A percentile compares a stretch with the other conserved stretches of the same genome.
Conservation (phyloP, 2,329 filamentous ascomycete genomes). For the Trichoderma harzianum region DNA sequence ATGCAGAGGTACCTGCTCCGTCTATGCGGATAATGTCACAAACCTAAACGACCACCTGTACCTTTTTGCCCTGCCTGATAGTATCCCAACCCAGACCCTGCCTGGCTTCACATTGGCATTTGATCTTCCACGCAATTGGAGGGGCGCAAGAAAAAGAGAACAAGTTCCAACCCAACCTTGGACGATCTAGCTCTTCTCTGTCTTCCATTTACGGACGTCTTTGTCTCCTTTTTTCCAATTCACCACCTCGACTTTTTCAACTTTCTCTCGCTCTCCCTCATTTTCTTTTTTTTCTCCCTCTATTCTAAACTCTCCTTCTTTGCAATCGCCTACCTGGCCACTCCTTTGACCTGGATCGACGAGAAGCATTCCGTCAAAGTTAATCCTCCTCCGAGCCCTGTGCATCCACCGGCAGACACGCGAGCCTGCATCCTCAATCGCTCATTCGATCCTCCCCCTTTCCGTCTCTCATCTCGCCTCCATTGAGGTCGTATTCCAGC, state of each 20-base stretch:
- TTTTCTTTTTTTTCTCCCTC: neutral
- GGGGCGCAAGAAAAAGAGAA: neutral
- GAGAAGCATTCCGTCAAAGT: conserved; percentile 13
- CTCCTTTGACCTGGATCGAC: neutral
- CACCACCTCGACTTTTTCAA: neutral
- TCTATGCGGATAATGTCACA: neutral
- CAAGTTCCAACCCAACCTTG: neutral
- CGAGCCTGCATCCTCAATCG: conserved; percentile 10
- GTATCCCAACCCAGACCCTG: neutral
- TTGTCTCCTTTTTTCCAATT: neutral
- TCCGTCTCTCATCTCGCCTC: neutral
- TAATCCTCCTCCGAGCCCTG: conserved; percentile 14
- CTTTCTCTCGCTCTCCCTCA: neutral
- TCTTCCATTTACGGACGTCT: neutral
- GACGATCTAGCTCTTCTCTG: neutral
- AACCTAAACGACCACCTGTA: neutral
- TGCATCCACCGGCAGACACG: conserved; percentile 14
- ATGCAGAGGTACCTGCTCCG: neutral
- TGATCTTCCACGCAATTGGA: neutral
- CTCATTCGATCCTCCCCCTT: conserved; percentile 6
- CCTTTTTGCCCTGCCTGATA: neutral
- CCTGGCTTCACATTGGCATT: neutral
- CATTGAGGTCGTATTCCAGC: neutral
- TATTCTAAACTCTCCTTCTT: neutral
- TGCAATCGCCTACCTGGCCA: neutral